Conservation (phyloP, 768 basidiomycete species). For the Boletus sensibilis region DNA sequence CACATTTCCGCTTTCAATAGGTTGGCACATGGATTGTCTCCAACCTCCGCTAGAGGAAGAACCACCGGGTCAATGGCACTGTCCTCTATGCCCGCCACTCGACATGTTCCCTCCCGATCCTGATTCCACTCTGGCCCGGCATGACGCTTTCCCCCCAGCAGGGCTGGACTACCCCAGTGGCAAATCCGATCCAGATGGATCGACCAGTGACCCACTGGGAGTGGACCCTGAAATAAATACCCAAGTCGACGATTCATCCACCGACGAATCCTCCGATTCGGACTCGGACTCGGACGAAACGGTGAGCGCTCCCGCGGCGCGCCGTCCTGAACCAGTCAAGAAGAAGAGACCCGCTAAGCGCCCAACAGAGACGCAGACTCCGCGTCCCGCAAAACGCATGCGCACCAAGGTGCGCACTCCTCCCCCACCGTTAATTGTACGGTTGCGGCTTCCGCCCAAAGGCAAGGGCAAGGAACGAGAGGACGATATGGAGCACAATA, state of each 20-base stretch:
- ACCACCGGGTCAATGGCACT: slow-evolving; percentile 79
- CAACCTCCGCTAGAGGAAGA: slow-evolving; percentile 64
- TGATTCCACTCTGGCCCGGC: slow-evolving; percentile 15
- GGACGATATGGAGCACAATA: slow-evolving; percentile 55
- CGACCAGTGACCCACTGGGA: slow-evolving; percentile 27
- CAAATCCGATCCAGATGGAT: slow-evolving; percentile 29
- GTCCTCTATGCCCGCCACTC: slow-evolving; percentile 56
- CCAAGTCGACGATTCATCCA: slow-evolving; percentile 38
- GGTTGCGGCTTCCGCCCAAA: slow-evolving; percentile 56
- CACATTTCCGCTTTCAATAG: slow-evolving; percentile 34
- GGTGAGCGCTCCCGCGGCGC: slow-evolving; percentile 14
- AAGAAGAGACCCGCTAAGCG: slow-evolving; percentile 32
- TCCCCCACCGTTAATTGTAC: slow-evolving; percentile 42
- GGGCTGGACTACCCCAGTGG: slow-evolving; percentile 17
- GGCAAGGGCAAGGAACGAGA: slow-evolving; percentile 71
- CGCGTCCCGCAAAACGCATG: slow-evolving; percentile 45
- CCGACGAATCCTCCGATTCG: slow-evolving; percentile 34
- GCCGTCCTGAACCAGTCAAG: slow-evolving; percentile 21
- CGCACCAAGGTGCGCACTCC: slow-evolving; percentile 41
- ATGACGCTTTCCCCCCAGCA: slow-evolving; percentile 45
- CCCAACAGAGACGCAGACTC: slow-evolving; percentile 18
- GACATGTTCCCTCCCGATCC: slow-evolving; percentile 10
- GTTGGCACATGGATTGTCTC: slow-evolving; percentile 85
- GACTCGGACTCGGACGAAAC: slow-evolving; percentile 29
- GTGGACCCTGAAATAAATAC: slow-evolving; percentile 31